Evolutionary conservation across 2,329 filamentous ascomycete species (phyloP).

Genomic region (Hypoxylon sp.): DNA sequence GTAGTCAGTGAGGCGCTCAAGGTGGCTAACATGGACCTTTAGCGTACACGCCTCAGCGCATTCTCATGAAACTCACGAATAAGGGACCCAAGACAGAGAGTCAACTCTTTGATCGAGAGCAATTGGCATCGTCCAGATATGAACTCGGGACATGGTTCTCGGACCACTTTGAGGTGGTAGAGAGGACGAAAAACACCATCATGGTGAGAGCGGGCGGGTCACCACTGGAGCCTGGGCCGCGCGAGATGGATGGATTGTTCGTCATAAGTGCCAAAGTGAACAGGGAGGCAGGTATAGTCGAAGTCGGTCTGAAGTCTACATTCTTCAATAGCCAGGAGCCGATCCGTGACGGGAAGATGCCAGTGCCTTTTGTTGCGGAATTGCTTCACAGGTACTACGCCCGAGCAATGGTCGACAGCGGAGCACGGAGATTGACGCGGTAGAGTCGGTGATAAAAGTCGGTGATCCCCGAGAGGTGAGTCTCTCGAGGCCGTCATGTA

Average conservation of each 20-base stretch:
- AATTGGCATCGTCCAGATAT: slow-evolving; percentile 71
- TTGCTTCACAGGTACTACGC: slow-evolving; percentile 43
- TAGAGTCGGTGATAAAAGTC: slow-evolving; percentile 14
- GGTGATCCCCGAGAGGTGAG: slow-evolving; percentile 5
- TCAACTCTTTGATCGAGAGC: slow-evolving; percentile 73
- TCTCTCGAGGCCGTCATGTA: background rate
- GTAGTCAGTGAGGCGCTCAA: background rate
- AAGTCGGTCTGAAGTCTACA: slow-evolving; percentile 76
- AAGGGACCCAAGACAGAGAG: slow-evolving; percentile 67
- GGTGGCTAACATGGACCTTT: background rate
- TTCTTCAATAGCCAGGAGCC: slow-evolving; percentile 65
- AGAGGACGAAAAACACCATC: slow-evolving; percentile 72
- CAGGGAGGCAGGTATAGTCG: slow-evolving; percentile 70
- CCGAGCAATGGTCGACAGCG: slow-evolving; percentile 42
- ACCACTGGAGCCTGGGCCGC: slow-evolving; percentile 69
- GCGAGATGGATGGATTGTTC: slow-evolving; percentile 76
- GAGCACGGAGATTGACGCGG: slow-evolving; percentile 26
- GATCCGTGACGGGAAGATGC: slow-evolving; percentile 32
- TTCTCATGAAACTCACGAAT: slow-evolving; percentile 50
- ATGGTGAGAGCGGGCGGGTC: slow-evolving; percentile 77
- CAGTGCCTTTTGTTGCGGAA: slow-evolving; percentile 31
- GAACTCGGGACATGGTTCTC: slow-evolving; percentile 75
- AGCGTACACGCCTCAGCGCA: slow-evolving; percentile 44
- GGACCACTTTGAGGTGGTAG: slow-evolving; percentile 80
- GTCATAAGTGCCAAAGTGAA: slow-evolving; percentile 75